A percentile compares a stretch with the other conserved stretches of the same genome.
phyloP scores from a whole-genome alignment of 805 yeast species.

The Candida golubevii region DNA sequence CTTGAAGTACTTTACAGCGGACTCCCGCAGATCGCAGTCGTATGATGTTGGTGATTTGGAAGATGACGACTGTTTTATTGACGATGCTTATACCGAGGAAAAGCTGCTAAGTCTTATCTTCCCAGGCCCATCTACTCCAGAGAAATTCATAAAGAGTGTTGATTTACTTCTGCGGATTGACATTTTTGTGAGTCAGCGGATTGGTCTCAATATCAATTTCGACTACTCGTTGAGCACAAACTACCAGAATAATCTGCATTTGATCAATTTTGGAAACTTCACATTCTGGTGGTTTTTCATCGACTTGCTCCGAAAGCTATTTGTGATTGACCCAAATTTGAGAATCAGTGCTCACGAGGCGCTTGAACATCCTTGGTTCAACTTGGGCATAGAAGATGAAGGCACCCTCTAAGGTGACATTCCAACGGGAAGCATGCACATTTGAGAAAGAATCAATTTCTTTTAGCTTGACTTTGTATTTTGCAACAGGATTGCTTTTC shows the following conservation, averaged over 20 bases:
- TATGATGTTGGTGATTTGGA: slow-evolving; percentile 13
- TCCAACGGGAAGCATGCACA: too few species aligned
- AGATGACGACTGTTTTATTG: slow-evolving; percentile 30
- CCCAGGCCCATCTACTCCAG: slow-evolving; percentile 37
- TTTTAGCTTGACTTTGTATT: too few species aligned
- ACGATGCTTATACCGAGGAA: slow-evolving; percentile 21
- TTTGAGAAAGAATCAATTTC: too few species aligned
- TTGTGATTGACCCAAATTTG: slow-evolving; percentile 36
- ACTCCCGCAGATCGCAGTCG: slow-evolving; percentile 5
- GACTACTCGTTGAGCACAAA: slow-evolving; percentile 37
- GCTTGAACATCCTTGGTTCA: slow-evolving; percentile 45
- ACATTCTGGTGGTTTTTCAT: slow-evolving; percentile 80
- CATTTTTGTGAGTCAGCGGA: slow-evolving; percentile 37
- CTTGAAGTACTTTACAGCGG: slow-evolving; percentile 31
- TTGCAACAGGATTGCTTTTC: too few species aligned
- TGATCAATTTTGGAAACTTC: slow-evolving; percentile 55
- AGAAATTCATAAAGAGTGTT: slow-evolving; percentile 38
- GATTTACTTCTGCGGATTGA: slow-evolving; percentile 40
- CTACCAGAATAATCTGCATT: slow-evolving; percentile 34
- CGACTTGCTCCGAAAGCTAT: slow-evolving; percentile 35
- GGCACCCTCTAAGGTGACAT: slow-evolving; percentile 25
- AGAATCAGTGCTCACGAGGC: slow-evolving; percentile 40
- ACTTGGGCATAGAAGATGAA: slow-evolving; percentile 44
- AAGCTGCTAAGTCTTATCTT: slow-evolving; percentile 30
- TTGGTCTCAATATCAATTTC: slow-evolving; percentile 38